phyloP scores from a whole-genome alignment of 306 rosid species.

The Adenanthera pavonina region DNA sequence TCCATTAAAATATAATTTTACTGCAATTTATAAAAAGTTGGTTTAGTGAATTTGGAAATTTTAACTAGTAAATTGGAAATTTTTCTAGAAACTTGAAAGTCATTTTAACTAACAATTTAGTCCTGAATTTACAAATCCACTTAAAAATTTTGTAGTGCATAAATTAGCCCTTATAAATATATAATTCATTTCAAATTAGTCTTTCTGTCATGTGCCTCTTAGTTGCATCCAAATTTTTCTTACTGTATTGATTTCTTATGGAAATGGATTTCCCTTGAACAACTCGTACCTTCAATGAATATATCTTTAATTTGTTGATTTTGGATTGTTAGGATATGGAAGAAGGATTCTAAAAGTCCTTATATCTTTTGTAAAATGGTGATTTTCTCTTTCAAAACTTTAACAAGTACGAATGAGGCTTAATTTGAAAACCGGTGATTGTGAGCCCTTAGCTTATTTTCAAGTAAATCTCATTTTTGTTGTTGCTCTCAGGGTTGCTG shows the following conservation, averaged over 20 bases:
- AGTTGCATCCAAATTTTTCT: not conserved
- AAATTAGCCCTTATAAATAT: not conserved
- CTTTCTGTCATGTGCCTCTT: not conserved
- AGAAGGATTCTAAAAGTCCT: not conserved
- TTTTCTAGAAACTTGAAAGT: not conserved
- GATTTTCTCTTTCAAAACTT: not conserved
- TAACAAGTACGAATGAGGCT: not conserved
- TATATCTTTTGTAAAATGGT: not conserved
- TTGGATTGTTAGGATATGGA: not conserved
- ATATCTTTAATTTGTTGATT: not conserved
- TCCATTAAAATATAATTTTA: not conserved
- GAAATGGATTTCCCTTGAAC: not conserved
- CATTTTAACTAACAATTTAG: not conserved
- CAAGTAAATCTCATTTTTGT: not conserved
- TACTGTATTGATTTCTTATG: not conserved
- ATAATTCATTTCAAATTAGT: not conserved
- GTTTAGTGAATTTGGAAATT: not conserved
- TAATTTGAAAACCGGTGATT: not conserved
- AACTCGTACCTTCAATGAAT: not conserved
- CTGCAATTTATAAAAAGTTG: not conserved
- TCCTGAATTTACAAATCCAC: not conserved
- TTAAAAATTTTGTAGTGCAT: not conserved
- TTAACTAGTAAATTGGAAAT: not conserved
- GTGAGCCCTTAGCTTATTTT: not conserved
- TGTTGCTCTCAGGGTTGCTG: conserved; percentile 65